phyloP scores from a whole-genome alignment of 202 grass and related monocot species.

The Saccharum hybrid region DNA sequence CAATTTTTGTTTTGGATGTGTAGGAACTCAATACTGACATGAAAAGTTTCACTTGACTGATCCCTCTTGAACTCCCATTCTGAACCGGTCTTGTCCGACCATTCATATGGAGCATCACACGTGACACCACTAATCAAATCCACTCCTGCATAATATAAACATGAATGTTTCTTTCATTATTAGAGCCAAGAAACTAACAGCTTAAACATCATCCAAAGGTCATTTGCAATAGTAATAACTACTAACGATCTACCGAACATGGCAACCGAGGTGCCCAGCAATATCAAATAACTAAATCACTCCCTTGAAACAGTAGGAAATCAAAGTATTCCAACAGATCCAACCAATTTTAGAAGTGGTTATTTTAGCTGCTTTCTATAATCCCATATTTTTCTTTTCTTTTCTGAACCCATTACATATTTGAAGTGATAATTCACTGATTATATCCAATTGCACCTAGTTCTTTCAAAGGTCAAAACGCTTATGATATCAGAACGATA shows the following conservation, averaged over 20 bases:
- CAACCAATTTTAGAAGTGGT: neutral
- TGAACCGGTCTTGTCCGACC: slow-evolving; percentile 70
- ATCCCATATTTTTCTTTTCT: neutral
- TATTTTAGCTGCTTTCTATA: neutral
- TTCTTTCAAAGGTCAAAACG: neutral
- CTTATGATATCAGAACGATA: neutral
- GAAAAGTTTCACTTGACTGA: slow-evolving; percentile 60
- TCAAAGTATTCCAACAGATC: slow-evolving; percentile 1
- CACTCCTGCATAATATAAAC: slow-evolving; percentile 30
- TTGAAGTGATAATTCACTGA: slow-evolving; percentile 2
- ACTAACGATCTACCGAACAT: neutral
- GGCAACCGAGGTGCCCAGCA: too few species aligned
- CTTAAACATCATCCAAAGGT: neutral
- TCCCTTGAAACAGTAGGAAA: neutral
- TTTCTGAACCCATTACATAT: neutral
- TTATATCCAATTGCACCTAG: neutral
- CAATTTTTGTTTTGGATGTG: slow-evolving; percentile 3
- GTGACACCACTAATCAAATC: slow-evolving; percentile 65
- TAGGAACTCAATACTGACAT: slow-evolving; percentile 57
- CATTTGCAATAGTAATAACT: neutral
- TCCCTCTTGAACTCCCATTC: slow-evolving; percentile 87
- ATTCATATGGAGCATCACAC: slow-evolving; percentile 85
- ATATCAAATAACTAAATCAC: neutral
- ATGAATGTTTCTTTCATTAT: neutral
- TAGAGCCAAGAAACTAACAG: neutral